These are phyloP conservation scores for Vicia sativa DNA, from an alignment of 306 rosid species.

Conservation along the genomic window DNA sequence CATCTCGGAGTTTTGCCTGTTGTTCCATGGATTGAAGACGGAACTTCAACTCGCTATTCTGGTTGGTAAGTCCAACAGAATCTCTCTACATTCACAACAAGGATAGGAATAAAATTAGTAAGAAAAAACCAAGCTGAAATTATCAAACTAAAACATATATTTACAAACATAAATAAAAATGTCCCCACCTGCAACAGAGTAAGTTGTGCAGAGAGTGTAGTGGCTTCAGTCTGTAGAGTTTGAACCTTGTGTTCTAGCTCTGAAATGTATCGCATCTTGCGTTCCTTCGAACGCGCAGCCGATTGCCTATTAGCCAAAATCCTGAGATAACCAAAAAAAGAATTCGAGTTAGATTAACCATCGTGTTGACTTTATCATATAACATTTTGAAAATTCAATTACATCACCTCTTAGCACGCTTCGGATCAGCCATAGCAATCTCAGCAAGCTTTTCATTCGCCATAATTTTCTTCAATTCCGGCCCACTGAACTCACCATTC, in stretches of 20 bases:
- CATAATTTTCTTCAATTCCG: conserved; percentile 94
- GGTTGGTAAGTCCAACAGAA: conserved; percentile 86
- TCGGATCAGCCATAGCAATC: conserved; percentile 88
- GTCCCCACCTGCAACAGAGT: conserved; percentile 76
- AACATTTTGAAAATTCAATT: conserved; percentile 3
- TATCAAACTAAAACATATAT: conserved; percentile 5
- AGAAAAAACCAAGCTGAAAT: background rate
- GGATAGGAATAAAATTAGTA: conserved; percentile 19
- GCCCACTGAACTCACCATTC: conserved; percentile 91
- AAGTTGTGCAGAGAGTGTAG: conserved; percentile 90
- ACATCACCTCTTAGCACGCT: conserved; percentile 73
- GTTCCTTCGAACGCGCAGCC: conserved; percentile 91
- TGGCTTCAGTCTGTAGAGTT: conserved; percentile 92
- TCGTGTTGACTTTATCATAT: background rate
- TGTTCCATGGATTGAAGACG: conserved; percentile 99
- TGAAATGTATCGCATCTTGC: conserved; percentile 90
- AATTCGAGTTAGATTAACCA: background rate
- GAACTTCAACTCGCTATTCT: conserved; percentile 90
- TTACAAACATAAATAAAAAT: conserved; percentile 4
- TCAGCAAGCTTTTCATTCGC: conserved; percentile 92
- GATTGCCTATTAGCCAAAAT: conserved; percentile 94
- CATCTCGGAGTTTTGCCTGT: conserved; percentile 95
- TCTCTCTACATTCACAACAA: conserved; percentile 63
- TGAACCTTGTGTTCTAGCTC: conserved; percentile 97
- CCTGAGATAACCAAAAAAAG: conserved; percentile 47